Evolutionary conservation across 2,329 filamentous ascomycete genomes (phyloP), one percentile per base, ranked within the genome.

Genomic region (Hypoxylon sp.): DNA sequence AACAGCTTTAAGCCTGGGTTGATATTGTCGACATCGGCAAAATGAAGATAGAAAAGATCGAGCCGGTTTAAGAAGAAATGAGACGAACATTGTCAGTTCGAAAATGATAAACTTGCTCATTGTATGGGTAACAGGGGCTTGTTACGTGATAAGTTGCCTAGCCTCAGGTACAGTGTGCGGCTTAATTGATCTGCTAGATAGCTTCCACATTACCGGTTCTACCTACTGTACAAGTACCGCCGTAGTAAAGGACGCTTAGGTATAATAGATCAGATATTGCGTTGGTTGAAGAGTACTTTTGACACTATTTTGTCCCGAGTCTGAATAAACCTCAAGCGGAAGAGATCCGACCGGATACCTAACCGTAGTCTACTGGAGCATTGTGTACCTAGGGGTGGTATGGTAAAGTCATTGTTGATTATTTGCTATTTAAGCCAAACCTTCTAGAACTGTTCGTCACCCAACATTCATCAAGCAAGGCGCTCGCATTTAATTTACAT

Each of bases 271-370:
- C 38, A 35, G 30, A 21, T 16, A 45, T 16, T 12, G 25, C 15
- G 19, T 31, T 15, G 29, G 9, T 8, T 41, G 13, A 15, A 16
- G 30, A 41, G 43, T 16, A 50, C 23, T 50, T 16, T 27, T 25
- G 47, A 35, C 32, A n/a, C n/a, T n/a, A n/a, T n/a, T n/a, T n/a
- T n/a, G n/a, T n/a, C n/a, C n/a, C n/a, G n/a, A n/a, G n/a, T n/a
- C n/a, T n/a, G n/a, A n/a, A n/a, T n/a, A n/a, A n/a, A n/a, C n/a
- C n/a, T n/a, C n/a, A n/a, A n/a, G 32, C 48, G 57, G 57, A 58
- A 60, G 48, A 40, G 42, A 52, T 59, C 55, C 58, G 58, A 61
- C 49, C 56, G 55, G 50, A 47, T 42, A 19, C n/a, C n/a, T n/a
- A n/a, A n/a, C n/a, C n/a, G n/a, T n/a, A n/a, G n/a, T n/a, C n/a